Evolutionary conservation across 371 early-diverging fungal species (phyloP).

Genomic region (Mucor piriformis): DNA sequence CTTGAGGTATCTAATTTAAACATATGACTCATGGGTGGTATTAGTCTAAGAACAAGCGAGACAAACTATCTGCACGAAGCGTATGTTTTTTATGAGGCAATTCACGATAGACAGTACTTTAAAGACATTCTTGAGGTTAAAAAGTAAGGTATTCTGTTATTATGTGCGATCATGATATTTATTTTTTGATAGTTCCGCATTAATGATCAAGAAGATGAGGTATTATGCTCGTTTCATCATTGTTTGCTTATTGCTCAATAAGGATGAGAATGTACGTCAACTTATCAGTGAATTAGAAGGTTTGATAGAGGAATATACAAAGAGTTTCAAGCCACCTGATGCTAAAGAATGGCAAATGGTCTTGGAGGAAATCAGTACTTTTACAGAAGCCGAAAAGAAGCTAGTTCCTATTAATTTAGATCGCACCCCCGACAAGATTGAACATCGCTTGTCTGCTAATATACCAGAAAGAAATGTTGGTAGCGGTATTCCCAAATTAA

Average conservation of each 20-base stretch:
- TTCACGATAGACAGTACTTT: constrained; percentile 93
- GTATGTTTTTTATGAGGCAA: constrained; percentile 94
- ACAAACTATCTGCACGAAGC: constrained; percentile 94
- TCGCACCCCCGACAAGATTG: constrained; percentile 58
- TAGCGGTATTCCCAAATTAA: constrained; percentile 33
- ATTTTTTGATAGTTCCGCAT: constrained; percentile 63
- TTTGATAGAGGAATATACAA: constrained; percentile 87
- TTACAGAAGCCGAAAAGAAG: constrained; percentile 89
- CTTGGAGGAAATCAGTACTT: constrained; percentile 85
- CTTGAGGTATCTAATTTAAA: neutral
- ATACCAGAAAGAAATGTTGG: constrained; percentile 57
- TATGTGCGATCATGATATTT: too few relatives aligned
- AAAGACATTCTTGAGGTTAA: constrained; percentile 89
- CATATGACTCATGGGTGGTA: neutral
- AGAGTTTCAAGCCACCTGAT: constrained; percentile 85
- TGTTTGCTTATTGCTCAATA: constrained; percentile 89
- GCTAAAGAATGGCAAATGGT: constrained; percentile 93
- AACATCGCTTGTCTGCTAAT: constrained; percentile 64
- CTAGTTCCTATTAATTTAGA: constrained; percentile 74
- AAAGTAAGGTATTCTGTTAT: constrained; percentile 51
- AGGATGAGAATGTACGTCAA: constrained; percentile 73
- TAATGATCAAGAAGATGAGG: constrained; percentile 95
- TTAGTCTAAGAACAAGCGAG: constrained; percentile 89
- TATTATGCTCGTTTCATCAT: constrained; percentile 97
- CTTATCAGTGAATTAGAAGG: constrained; percentile 81